Percentiles rank a stretch among this genome's conserved stretches.
Evolutionary conservation across 2,329 filamentous ascomycete genomes (phyloP).

Genomic region (Plectosphaerella plurivora): DNA sequence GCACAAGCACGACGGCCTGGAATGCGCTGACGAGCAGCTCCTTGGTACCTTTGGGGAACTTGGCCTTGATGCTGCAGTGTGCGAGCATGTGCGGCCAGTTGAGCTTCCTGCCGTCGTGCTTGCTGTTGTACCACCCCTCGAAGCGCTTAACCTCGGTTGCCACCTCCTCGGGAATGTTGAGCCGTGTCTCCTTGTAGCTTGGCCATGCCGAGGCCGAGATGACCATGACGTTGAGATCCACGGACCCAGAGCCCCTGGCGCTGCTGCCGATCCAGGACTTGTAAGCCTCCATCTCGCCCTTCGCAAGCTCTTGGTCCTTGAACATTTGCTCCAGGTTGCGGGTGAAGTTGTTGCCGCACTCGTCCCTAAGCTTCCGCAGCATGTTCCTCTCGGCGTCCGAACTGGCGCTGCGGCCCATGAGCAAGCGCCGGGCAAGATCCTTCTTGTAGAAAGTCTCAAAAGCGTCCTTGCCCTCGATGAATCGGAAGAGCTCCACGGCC

Average conservation of each 20-base stretch:
- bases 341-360: conserved; percentile 91
- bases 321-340: conserved; percentile 99
- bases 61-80: conserved; percentile 79
- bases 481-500: conserved; percentile 89
- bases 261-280: conserved; percentile 56
- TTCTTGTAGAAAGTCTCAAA: conserved; percentile 99
- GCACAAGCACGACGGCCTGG: conserved; percentile 83
- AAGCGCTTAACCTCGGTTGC: conserved; percentile 75
- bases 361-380: conserved; percentile 84
- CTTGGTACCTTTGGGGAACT: conserved; percentile 75
- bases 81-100: conserved; percentile 93
- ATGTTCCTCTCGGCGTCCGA: conserved; percentile 95
- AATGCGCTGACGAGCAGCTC: conserved; percentile 89
- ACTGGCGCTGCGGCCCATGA: conserved; percentile 90
- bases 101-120: conserved; percentile 82
- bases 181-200: conserved; percentile 69
- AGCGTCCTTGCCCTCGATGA: conserved; percentile 94
- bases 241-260: conserved; percentile 36
- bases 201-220: conserved; percentile 93
- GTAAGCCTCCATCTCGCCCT: conserved; percentile 90
- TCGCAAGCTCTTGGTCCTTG: conserved; percentile 90
- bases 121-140: conserved; percentile 79
- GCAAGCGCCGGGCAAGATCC: conserved; percentile 80
- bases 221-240: conserved; percentile 83
- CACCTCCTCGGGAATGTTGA: conserved; percentile 73